Evolutionary conservation across 768 basidiomycete species (phyloP).

Genomic region (Suillus subalutaceus): DNA sequence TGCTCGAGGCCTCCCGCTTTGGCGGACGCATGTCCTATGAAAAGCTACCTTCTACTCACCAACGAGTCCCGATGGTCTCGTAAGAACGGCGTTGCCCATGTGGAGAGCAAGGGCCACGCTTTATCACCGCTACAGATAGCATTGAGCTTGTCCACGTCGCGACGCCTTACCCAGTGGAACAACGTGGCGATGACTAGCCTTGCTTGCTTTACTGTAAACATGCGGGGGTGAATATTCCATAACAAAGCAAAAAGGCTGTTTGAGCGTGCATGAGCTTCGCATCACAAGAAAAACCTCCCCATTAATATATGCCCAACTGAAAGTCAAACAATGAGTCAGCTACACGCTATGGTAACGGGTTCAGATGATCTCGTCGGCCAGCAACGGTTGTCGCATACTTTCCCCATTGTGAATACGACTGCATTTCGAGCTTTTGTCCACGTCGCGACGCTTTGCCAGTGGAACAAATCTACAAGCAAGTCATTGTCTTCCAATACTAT

Average conservation of each 20-base stretch:
- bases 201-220: background rate
- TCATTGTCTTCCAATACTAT: constrained; percentile 13
- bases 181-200: background rate
- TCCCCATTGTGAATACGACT: background rate
- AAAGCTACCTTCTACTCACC: background rate
- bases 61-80: background rate
- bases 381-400: background rate
- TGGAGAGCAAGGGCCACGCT: background rate
- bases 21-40: background rate
- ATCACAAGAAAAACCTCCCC: background rate
- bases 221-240: background rate
- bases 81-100: background rate
- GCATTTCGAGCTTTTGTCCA: background rate
- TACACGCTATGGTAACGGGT: background rate
- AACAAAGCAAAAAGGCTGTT: background rate
- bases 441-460: constrained; percentile 1
- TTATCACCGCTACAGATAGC: background rate
- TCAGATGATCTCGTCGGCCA: background rate
- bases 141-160: background rate
- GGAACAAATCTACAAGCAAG: background rate
- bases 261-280: background rate
- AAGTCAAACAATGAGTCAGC: background rate
- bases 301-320: background rate
- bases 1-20: background rate
- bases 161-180: background rate